These are phyloP conservation scores for Saccharomyces pastorianus DNA, from an alignment of 1,139 yeast genomes.

Conservation along the genomic window DNA sequence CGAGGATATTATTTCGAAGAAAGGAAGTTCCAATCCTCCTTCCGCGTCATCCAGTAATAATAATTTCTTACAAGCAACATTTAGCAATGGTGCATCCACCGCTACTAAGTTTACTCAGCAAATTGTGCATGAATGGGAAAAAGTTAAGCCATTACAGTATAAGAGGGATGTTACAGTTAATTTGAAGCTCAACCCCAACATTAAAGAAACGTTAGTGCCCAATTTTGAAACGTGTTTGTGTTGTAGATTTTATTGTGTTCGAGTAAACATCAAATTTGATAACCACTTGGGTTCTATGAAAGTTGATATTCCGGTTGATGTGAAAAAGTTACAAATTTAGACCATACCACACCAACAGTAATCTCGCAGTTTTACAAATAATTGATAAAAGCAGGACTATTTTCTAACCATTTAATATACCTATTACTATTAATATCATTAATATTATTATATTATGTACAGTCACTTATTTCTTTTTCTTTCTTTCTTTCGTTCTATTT, in stretches of 20 bases:
- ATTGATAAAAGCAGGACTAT: not conserved
- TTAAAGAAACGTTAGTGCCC: constrained; percentile 43
- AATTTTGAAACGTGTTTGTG: constrained; percentile 50
- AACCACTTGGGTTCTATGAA: constrained; percentile 26
- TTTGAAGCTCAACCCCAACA: constrained; percentile 26
- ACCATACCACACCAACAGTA: not conserved
- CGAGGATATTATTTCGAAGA: constrained; percentile 6
- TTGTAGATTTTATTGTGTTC: constrained; percentile 43
- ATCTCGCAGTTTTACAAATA: not conserved
- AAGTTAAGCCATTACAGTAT: constrained; percentile 15
- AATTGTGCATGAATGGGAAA: constrained; percentile 20
- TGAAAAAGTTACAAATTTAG: constrained; percentile 23
- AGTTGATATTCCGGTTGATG: constrained; percentile 33
- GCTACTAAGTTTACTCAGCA: constrained; percentile 17
- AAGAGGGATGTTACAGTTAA: constrained; percentile 20
- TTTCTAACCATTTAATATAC: not conserved
- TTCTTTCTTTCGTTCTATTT: not conserved
- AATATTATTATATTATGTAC: not conserved
- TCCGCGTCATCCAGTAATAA: constrained; percentile 4
- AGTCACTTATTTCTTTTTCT: constrained; percentile 1
- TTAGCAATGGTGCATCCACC: constrained; percentile 5
- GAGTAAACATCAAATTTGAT: constrained; percentile 31
- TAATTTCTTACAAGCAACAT: not conserved
- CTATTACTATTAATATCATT: not conserved
- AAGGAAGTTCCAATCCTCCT: constrained; percentile 3